A percentile compares a stretch with the other conserved stretches of the same genome.
Evolutionary conservation across 75 land plant species (phyloP).

Genomic region (Pseudotsuga menziesii): DNA sequence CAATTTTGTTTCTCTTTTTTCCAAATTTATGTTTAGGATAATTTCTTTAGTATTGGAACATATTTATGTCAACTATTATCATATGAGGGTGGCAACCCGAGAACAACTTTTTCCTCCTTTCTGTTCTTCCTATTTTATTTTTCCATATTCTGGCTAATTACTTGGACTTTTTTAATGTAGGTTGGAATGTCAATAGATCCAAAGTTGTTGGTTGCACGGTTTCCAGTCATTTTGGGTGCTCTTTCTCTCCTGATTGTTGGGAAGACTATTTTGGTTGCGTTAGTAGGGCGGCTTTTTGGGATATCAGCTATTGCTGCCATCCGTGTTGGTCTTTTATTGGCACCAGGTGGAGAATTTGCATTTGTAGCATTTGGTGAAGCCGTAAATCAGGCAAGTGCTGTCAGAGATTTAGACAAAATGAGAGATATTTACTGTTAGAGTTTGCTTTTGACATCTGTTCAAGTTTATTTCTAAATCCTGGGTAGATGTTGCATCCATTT

Average conservation of each 20-base stretch:
- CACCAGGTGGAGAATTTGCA: slow-evolving; percentile 99
- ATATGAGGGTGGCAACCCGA: neutral
- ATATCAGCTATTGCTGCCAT: slow-evolving; percentile 87
- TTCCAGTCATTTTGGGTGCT: slow-evolving; percentile 60
- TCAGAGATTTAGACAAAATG: neutral
- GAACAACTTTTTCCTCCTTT: neutral
- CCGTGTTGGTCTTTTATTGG: slow-evolving; percentile 90
- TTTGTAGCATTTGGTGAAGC: slow-evolving; percentile 99
- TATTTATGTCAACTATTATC: neutral
- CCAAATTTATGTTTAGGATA: neutral
- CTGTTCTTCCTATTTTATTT: neutral
- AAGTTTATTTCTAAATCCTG: too few relatives aligned
- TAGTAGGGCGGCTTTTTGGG: slow-evolving; percentile 81
- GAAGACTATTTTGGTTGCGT: slow-evolving; percentile 74
- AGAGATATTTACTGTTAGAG: slow-evolving; percentile 1
- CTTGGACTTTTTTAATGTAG: slow-evolving; percentile 32
- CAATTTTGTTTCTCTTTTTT: neutral
- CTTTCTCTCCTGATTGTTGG: slow-evolving; percentile 74
- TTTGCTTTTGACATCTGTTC: neutral
- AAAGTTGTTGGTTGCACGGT: slow-evolving; percentile 76
- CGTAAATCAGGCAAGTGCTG: slow-evolving; percentile 74
- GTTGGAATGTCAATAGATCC: slow-evolving; percentile 99
- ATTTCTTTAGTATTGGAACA: neutral
- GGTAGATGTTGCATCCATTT: too few relatives aligned
- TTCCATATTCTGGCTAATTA: neutral